phyloP scores from a whole-genome alignment of 129 eudicot genomes.

The Pittosporum tobira region DNA sequence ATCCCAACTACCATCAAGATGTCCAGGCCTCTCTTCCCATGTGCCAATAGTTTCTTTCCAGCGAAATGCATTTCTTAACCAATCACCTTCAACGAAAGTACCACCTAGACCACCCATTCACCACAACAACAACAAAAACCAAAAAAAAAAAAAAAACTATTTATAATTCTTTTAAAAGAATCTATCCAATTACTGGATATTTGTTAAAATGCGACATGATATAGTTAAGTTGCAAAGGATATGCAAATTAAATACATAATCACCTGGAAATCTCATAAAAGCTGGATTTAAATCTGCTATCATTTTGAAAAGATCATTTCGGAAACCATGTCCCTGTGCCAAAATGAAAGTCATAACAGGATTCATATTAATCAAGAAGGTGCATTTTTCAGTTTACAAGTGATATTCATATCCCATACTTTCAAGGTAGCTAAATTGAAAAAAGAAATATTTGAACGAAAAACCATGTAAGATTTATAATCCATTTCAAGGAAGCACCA shows the following conservation, averaged over 20 bases:
- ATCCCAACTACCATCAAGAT: slow-evolving; percentile 81
- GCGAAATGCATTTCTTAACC: slow-evolving; percentile 74
- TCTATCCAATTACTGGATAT: not conserved
- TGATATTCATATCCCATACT: not conserved
- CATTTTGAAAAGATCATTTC: slow-evolving; percentile 72
- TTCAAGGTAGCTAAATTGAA: not conserved
- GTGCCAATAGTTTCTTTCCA: slow-evolving; percentile 96
- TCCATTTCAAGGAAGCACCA: too few species aligned
- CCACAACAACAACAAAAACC: not conserved
- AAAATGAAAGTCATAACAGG: slow-evolving; percentile 1
- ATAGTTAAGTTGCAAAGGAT: not conserved
- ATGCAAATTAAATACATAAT: not conserved
- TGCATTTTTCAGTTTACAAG: not conserved
- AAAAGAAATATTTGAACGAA: not conserved
- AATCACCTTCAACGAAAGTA: slow-evolving; percentile 72
- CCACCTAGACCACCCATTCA: slow-evolving; percentile 57
- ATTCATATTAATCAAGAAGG: not conserved
- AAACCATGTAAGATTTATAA: not conserved
- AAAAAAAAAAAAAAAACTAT: not conserved
- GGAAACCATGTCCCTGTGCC: slow-evolving; percentile 81
- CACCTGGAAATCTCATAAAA: slow-evolving; percentile 94
- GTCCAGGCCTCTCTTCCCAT: slow-evolving; percentile 95
- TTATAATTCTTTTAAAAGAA: not conserved
- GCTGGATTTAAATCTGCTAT: slow-evolving; percentile 74
- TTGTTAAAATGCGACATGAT: not conserved